These are phyloP conservation scores for Metschnikowia bowlesiae DNA, from an alignment of 805 yeast genomes.

Conservation along the genomic window DNA sequence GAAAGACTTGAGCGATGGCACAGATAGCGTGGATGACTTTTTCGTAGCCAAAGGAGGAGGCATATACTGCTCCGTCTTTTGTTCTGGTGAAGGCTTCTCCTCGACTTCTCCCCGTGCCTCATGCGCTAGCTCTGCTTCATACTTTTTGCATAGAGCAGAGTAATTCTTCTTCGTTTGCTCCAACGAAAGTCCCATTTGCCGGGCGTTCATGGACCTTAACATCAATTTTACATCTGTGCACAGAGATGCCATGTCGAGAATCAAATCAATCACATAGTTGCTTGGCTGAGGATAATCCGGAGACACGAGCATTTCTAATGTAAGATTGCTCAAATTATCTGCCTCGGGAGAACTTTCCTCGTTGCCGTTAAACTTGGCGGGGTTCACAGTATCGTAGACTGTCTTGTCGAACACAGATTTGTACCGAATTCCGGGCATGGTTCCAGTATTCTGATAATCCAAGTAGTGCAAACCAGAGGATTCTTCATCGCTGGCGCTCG, in stretches of 20 bases:
- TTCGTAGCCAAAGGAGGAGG: neutral
- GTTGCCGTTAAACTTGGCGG: slow-evolving; percentile 16
- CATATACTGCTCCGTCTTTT: slow-evolving; percentile 22
- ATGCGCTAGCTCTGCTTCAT: slow-evolving; percentile 16
- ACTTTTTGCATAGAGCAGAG: slow-evolving; percentile 11
- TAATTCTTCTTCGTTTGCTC: slow-evolving; percentile 22
- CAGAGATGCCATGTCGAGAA: slow-evolving; percentile 58
- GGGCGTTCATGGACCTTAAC: slow-evolving; percentile 50
- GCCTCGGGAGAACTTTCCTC: slow-evolving; percentile 12
- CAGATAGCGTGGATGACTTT: slow-evolving; percentile 6
- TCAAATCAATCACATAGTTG: slow-evolving; percentile 51
- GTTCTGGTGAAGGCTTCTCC: slow-evolving; percentile 15
- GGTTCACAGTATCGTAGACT: slow-evolving; percentile 7
- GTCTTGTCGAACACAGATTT: slow-evolving; percentile 35
- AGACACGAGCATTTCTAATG: slow-evolving; percentile 55
- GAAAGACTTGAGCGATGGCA: slow-evolving; percentile 8
- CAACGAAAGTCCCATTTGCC: slow-evolving; percentile 43
- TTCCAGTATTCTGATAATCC: slow-evolving; percentile 19
- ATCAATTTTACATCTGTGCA: slow-evolving; percentile 63
- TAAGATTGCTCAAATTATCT: slow-evolving; percentile 18
- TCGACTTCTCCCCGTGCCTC: slow-evolving; percentile 8
- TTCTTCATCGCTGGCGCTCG: slow-evolving; percentile 29
- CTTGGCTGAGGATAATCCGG: slow-evolving; percentile 54
- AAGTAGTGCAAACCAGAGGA: slow-evolving; percentile 29
- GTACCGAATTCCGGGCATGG: slow-evolving; percentile 27